Evolutionary conservation across 2,329 filamentous ascomycete genomes (phyloP), one percentile per base, ranked within the genome.

Genomic region (Plenodomus lindquistii): DNA sequence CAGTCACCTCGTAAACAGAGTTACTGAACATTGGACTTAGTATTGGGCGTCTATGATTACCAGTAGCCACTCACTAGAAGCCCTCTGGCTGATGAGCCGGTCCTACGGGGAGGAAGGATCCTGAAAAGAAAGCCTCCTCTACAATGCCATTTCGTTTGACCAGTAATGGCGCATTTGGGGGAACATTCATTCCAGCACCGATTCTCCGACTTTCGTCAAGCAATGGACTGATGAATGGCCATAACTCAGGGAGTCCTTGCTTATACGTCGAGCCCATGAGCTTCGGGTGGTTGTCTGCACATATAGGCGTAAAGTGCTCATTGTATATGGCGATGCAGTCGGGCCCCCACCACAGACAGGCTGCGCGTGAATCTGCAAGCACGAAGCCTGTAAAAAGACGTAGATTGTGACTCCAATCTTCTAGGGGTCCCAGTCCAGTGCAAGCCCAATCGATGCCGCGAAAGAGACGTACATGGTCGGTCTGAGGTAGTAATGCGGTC

Each of bases 401-500:
- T 15, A 31, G 27, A 31, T 31, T 31, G 27, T 8, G 6, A 31
- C 27, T 31, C 80, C 80, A 83, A 42, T 60, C 62, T 2, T 69
- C 54, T 63, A 81, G 74, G 1, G 75, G 73, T 0, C 80, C 80
- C 1, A 82, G 62, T 2, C 75, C 71, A 1, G 78, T 81, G 11
- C 62, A 61, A 3, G 67, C 66, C 80, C 80, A 82, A 55, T 81
- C 72, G 15, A 79, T 62, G 18, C 60, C 73, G 20, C 77, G 72
- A 40, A 79, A 54, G 41, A 74, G 71, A 20, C 16, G 35, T 3
- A 37, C 16, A 16, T 37, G 35, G 35, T 37, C 35, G 11, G 27
- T 31, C 15, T 31, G 27, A 15, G 27, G 27, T 8, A 31, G 27
- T 31, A 11, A 4, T 7, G 6, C 27, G 4, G 27, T 31, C 27